phyloP scores from a whole-genome alignment of 2,329 filamentous ascomycete species.

The Alternaria sp. region DNA sequence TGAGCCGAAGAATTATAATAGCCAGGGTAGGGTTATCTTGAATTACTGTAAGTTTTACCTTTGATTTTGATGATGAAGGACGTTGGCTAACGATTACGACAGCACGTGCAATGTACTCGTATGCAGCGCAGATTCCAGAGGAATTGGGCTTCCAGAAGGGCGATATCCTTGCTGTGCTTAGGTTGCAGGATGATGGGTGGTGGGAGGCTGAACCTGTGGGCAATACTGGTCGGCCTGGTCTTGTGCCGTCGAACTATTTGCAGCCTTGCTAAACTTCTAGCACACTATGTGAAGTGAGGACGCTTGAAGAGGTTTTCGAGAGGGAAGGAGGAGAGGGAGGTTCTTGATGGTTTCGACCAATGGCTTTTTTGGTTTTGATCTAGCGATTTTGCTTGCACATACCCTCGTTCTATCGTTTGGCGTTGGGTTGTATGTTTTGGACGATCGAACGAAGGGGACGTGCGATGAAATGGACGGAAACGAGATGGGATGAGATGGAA shows the following conservation, averaged over 20 bases:
- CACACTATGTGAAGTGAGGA: no score
- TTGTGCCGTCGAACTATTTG: conserved; percentile 72
- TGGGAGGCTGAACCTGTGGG: conserved; percentile 96
- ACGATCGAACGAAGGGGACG: not conserved
- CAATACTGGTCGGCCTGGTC: conserved; percentile 59
- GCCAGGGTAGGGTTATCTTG: conserved; percentile 84
- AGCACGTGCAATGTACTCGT: conserved; percentile 95
- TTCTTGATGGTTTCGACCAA: not conserved
- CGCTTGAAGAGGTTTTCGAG: no score
- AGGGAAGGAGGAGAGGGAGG: no score
- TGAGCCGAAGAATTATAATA: conserved; percentile 83
- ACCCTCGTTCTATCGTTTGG: conserved; percentile 6
- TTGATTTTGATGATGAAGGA: not conserved
- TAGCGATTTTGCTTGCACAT: conserved; percentile 1
- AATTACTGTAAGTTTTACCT: conserved; percentile 80
- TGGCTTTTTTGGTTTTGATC: not conserved
- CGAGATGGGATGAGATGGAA: not conserved
- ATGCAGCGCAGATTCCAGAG: conserved; percentile 92
- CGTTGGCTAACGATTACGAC: conserved; percentile 1
- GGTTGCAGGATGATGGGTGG: conserved; percentile 97
- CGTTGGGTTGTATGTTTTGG: not conserved
- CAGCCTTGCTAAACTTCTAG: conserved; percentile 62
- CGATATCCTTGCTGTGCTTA: conserved; percentile 84
- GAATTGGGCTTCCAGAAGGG: conserved; percentile 93
- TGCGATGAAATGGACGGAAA: not conserved